Evolutionary conservation across 164 flowering plant species (phyloP).

Genomic region (Saururus chinensis): DNA sequence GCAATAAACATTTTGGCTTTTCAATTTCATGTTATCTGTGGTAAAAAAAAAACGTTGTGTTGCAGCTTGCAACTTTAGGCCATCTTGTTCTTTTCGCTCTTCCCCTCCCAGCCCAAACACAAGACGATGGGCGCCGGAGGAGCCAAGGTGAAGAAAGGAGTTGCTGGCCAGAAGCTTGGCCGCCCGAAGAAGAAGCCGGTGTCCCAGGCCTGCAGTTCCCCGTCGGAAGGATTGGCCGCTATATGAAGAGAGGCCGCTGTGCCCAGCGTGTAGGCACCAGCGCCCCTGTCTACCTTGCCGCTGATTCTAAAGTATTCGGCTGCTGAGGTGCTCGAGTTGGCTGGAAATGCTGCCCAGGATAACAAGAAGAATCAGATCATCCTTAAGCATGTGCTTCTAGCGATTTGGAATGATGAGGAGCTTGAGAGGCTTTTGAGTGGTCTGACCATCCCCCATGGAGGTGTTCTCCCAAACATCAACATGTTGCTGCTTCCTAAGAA

Average conservation of each 20-base stretch:
- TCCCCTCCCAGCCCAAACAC: too few species aligned
- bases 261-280: constrained; percentile 53
- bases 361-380: constrained; percentile 10
- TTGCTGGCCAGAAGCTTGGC: constrained; percentile 20
- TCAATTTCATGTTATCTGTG: too few species aligned
- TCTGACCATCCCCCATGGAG: constrained; percentile 65
- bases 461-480: constrained; percentile 69
- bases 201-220: constrained; percentile 25
- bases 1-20: too few species aligned
- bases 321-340: constrained; percentile 33
- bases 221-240: constrained; percentile 28
- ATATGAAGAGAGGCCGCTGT: constrained; percentile 24
- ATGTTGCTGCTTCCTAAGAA: constrained; percentile 60
- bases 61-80: too few species aligned
- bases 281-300: constrained; percentile 65
- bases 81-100: too few species aligned
- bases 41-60: too few species aligned
- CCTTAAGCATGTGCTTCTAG: constrained; percentile 7
- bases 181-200: constrained; percentile 27
- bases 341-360: constrained; percentile 12
- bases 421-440: constrained; percentile 58
- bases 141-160: constrained; percentile 20
- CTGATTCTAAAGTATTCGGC: constrained; percentile 61
- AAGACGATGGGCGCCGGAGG: constrained; percentile 11
- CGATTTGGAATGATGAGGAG: constrained; percentile 22